A percentile compares a stretch with the other conserved stretches of the same genome.
phyloP scores from a whole-genome alignment of 1,139 yeast genomes.

The Suhomyces atakaporum region DNA sequence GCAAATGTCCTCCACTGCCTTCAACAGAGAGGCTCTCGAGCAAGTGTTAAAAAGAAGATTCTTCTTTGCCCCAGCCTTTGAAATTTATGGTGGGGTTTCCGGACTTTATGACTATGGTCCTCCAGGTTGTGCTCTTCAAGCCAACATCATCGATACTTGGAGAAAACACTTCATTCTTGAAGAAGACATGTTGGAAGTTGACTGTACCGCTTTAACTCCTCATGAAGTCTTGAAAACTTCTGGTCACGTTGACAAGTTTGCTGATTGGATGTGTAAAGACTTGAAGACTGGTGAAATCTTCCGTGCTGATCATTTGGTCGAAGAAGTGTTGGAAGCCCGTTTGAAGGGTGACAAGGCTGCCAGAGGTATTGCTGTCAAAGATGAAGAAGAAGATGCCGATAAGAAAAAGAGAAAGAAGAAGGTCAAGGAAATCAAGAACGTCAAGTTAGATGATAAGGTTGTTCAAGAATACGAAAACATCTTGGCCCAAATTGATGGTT shows the following conservation, averaged over 20 bases:
- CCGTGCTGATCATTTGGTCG: constrained; percentile 97
- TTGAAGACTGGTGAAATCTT: constrained; percentile 95
- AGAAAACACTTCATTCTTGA: constrained; percentile 96
- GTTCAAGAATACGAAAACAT: constrained; percentile 81
- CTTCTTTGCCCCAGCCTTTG: constrained; percentile 96
- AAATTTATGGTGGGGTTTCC: constrained; percentile 96
- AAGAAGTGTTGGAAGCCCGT: constrained; percentile 94
- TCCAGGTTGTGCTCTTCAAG: constrained; percentile 98
- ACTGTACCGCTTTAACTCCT: constrained; percentile 96
- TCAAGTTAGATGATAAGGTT: constrained; percentile 78
- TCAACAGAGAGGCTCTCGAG: constrained; percentile 85
- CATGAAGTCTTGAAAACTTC: constrained; percentile 96
- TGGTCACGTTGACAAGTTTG: constrained; percentile 98
- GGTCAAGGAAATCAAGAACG: constrained; percentile 90
- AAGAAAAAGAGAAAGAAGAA: constrained; percentile 91
- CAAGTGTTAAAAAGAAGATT: constrained; percentile 92
- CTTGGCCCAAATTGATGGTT: constrained; percentile 94
- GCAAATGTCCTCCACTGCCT: constrained; percentile 41
- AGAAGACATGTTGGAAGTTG: constrained; percentile 99
- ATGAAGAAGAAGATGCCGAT: constrained; percentile 63
- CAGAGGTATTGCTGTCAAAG: constrained; percentile 65
- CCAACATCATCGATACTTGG: constrained; percentile 93
- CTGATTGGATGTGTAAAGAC: constrained; percentile 99
- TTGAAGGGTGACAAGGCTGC: constrained; percentile 96
- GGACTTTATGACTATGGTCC: constrained; percentile 99